Evolutionary conservation across 352 stramenopile genomes (phyloP).

Genomic region (Blastocystis sp.): DNA sequence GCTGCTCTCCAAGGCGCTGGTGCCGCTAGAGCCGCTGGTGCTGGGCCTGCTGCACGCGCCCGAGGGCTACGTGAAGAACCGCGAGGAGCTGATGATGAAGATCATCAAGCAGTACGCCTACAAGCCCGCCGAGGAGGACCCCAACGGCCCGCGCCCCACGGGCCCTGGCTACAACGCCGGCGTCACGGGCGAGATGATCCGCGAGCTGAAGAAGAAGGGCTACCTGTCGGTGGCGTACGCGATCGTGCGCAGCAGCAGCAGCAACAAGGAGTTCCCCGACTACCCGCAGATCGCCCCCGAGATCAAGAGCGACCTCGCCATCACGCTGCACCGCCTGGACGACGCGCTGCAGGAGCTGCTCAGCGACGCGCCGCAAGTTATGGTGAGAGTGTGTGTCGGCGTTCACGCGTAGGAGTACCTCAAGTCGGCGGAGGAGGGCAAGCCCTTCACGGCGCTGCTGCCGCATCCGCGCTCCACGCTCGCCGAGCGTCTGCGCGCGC

Average conservation of each 20-base stretch:
- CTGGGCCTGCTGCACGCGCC: slow-evolving; percentile 58
- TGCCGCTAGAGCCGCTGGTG: slow-evolving; percentile 64
- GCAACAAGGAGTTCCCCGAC: slow-evolving; percentile 69
- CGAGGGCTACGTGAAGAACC: slow-evolving; percentile 65
- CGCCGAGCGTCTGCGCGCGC: slow-evolving; percentile 43
- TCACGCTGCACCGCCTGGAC: slow-evolving; percentile 63
- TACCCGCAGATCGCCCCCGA: slow-evolving; percentile 63
- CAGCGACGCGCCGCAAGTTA: slow-evolving; percentile 51
- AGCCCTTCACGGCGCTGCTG: slow-evolving; percentile 47
- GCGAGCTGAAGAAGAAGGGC: slow-evolving; percentile 64
- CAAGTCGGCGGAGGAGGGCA: slow-evolving; percentile 61
- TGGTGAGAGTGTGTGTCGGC: background rate
- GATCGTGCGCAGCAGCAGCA: slow-evolving; percentile 59
- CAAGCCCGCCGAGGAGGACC: slow-evolving; percentile 66
- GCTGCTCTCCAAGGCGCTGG: slow-evolving; percentile 59
- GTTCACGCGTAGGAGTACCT: slow-evolving; percentile 59
- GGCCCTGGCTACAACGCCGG: slow-evolving; percentile 67
- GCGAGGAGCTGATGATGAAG: slow-evolving; percentile 64
- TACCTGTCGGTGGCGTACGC: slow-evolving; percentile 59
- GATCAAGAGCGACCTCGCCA: slow-evolving; percentile 65
- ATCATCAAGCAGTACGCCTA: slow-evolving; percentile 67
- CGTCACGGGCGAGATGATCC: slow-evolving; percentile 65
- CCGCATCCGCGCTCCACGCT: slow-evolving; percentile 59
- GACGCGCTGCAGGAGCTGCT: slow-evolving; percentile 66
- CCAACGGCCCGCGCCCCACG: slow-evolving; percentile 42